Base-by-base conservation (phyloP, 2,329 filamentous ascomycete genomes). In the Calonectria ilicicola region DNA sequence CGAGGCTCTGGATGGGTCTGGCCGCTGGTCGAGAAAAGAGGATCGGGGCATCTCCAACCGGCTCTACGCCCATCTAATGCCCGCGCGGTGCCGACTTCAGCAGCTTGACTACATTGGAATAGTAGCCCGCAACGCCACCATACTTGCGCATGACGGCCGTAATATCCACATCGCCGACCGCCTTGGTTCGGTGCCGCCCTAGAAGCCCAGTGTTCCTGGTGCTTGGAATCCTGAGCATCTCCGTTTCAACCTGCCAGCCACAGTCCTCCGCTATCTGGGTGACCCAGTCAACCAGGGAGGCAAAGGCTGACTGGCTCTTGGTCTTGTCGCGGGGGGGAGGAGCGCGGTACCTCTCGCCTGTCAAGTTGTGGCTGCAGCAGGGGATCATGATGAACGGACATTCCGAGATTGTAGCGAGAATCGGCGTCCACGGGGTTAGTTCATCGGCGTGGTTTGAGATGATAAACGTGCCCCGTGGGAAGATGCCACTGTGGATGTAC, bases 401-500 rank as follows among this genome's bases (percentile, higher is more conserved):
- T 2, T 90, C 85, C 0, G 93, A 95, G 2, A 95, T 86, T 8
- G 91, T 90, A 1, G 95, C 96, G 47, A 99, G 90, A 21, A 98
- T 89, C 0, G 97, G 97, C 0, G 97, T 98, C 97, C 97, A 99
- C 0, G 95, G 91, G 0, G 97, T 99, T 17, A 99, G 89, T 84
- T 99, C 96, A 81, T 99, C 97, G 14, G 96, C 96, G 82, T 99
- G 97, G 81, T 99, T 99, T 62, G 95, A 98, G 75, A 99, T 93
- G 79, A 99, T 95, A 83, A 99, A 99, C 0, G 95, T 97, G 32
- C 91, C 91, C 19, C 83, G 82, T 0, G 91, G 88, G 80, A 98
- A 98, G 12, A 87, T 80, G 42, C 96, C 97, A 74, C 87, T 83
- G 78, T 91, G 88, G 19, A 87, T 81, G 6, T 71, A 72, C 5